A percentile compares a stretch with the other conserved stretches of the same genome.
Conservation (phyloP, 2,329 filamentous ascomycete species). For the Paracorniculantispora psalliotae region DNA sequence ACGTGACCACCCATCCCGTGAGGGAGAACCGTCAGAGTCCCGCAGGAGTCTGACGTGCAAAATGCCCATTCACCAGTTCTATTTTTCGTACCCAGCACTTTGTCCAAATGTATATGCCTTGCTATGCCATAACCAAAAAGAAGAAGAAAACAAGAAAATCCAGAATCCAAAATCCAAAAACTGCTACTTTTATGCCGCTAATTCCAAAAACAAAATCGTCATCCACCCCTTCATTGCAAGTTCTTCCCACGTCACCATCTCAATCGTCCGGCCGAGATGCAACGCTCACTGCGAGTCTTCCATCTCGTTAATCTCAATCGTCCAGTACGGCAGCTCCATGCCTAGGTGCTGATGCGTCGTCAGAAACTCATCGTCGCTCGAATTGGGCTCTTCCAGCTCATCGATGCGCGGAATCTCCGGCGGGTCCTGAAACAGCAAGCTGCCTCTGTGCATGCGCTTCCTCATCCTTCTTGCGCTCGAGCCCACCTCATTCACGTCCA, state of each 20-base stretch:
- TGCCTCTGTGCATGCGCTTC: conserved; percentile 42
- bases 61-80: too few species aligned
- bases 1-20: not conserved
- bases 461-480: conserved; percentile 45
- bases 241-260: too few species aligned
- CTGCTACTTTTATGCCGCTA: not conserved
- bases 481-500: conserved; percentile 39
- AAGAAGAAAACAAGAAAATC: too few species aligned
- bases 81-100: not conserved
- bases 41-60: too few species aligned
- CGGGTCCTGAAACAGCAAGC: conserved; percentile 45
- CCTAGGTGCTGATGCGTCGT: conserved; percentile 36
- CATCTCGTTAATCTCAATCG: conserved; percentile 47
- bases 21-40: not conserved
- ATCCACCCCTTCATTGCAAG: not conserved
- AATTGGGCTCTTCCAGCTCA: conserved; percentile 49
- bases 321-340: conserved; percentile 46
- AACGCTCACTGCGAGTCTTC: conserved; percentile 24
- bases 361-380: conserved; percentile 39
- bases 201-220: not conserved
- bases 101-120: not conserved
- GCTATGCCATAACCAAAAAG: not conserved
- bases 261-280: too few species aligned
- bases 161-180: not conserved
- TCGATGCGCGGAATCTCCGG: conserved; percentile 47